These are phyloP conservation scores for Aegilops speltoides DNA, from an alignment of 176 grass and related monocot species.

Conservation along the genomic window DNA sequence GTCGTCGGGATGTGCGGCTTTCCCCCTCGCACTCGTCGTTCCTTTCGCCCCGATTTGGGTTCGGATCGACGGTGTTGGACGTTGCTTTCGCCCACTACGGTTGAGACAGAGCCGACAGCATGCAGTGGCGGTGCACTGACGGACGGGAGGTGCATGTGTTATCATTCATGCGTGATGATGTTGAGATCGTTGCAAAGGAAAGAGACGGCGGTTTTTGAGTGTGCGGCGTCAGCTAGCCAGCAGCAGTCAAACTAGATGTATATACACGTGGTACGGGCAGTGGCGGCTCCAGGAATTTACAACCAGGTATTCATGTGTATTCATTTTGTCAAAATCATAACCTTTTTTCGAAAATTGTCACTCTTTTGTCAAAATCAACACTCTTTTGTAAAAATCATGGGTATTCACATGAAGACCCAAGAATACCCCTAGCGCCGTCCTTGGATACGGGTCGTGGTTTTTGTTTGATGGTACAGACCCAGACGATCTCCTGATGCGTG, in stretches of 20 bases:
- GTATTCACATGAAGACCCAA: too few species aligned
- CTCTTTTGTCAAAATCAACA: too few species aligned
- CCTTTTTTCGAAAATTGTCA: too few species aligned
- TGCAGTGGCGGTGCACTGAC: neutral
- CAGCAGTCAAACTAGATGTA: neutral
- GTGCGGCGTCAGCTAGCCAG: neutral
- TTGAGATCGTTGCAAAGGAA: neutral
- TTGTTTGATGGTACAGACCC: too few species aligned
- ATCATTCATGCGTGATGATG: neutral
- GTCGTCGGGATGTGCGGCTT: neutral
- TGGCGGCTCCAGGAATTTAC: too few species aligned
- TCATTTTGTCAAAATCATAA: too few species aligned
- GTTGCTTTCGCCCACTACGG: conserved; percentile 33
- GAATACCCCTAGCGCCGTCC: too few species aligned
- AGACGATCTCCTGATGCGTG: too few species aligned
- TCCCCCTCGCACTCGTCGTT: neutral
- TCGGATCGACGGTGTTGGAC: neutral
- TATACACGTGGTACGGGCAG: too few species aligned
- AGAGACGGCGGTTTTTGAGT: neutral
- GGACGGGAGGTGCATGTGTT: neutral
- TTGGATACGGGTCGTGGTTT: too few species aligned
- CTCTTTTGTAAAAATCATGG: too few species aligned
- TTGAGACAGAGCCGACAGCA: neutral
- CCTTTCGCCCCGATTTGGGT: neutral
- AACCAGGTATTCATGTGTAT: too few species aligned